Evolutionary conservation across 257 asterid genomes (phyloP), one percentile per base, ranked within the genome.

Genomic region (Nicotiana attenuata): DNA sequence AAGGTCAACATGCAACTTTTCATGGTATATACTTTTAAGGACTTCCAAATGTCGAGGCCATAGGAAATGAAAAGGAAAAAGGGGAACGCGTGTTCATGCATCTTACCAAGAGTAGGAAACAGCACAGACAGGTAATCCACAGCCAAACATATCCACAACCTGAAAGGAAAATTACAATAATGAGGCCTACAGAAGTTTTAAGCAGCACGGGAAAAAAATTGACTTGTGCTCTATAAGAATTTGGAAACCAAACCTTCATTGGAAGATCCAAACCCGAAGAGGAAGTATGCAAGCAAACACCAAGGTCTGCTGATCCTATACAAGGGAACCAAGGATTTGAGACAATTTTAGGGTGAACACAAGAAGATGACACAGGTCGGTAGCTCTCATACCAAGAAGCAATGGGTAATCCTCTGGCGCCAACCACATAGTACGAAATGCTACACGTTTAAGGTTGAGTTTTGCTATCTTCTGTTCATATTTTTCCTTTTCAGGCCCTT

Each of bases 71-170:
- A 73, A 73, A 76, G 65, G 26, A 19, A 69, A 68, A 76, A 80
- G 66, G 26, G 73, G 84, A 68, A 73, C 17, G 69, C 55, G 28
- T 65, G 35, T 19, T 55, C 22, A 68, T 41, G 71, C 68, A 79
- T 77, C 91, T 86, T 89, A 96, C 99, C 99, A 94, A 82, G 98
- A 94, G 88, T 96, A 96, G 78, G 98, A 96, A 88, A 94, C 97
- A 65, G 97, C 98, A 89, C 98, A 96, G 81, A 96, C 98, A 3
- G 98, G 98, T 78, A 96, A 87, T 65, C 99, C 98, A 87, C 99
- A 93, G 86, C 99, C 99, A 85, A 93, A 96, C 97, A 93, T 96
- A 88, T 96, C 99, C 78, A 96, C 98, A 79, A 96, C 97, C 99
- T 96, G 84, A 53, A 66, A 53, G 82, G 83, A 65, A 29, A 65